Evolutionary conservation across 202 grass and related monocot genomes (phyloP).

Genomic region (Carex arenaria): DNA sequence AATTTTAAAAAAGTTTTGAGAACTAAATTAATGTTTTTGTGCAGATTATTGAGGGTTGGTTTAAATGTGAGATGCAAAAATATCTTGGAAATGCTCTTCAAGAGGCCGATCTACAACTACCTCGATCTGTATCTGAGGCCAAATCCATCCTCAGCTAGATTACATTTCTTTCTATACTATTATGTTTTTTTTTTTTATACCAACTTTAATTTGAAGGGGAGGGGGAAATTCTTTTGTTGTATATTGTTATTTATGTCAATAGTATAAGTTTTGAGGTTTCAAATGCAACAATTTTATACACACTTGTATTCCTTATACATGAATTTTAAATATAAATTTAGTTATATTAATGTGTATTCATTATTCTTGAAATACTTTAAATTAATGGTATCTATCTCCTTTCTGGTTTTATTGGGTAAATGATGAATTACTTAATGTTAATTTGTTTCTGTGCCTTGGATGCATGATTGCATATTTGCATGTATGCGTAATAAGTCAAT

Average conservation of each 20-base stretch:
- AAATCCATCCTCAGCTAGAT: constrained; percentile 69
- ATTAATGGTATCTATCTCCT: not conserved
- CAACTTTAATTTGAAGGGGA: not conserved
- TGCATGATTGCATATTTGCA: no score
- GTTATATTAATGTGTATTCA: not conserved
- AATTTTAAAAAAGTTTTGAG: not conserved
- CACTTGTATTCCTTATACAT: not conserved
- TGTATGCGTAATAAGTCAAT: not conserved
- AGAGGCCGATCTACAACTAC: constrained; percentile 78
- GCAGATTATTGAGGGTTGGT: constrained; percentile 88
- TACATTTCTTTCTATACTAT: no score
- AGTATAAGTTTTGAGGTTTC: not conserved
- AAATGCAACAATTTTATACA: not conserved
- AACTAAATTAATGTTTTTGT: not conserved
- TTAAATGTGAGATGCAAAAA: constrained; percentile 93
- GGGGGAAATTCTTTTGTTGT: not conserved
- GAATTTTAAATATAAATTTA: not conserved
- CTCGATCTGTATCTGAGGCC: constrained; percentile 70
- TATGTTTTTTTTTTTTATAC: not conserved
- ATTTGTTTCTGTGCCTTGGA: no score
- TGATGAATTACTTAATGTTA: no score
- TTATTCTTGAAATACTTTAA: not conserved
- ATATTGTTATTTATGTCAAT: constrained; percentile 4
- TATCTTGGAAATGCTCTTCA: constrained; percentile 83
- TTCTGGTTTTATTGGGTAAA: no score